phyloP scores from a whole-genome alignment of 768 basidiomycete genomes.

The Hortiboletus flavorubellus region DNA sequence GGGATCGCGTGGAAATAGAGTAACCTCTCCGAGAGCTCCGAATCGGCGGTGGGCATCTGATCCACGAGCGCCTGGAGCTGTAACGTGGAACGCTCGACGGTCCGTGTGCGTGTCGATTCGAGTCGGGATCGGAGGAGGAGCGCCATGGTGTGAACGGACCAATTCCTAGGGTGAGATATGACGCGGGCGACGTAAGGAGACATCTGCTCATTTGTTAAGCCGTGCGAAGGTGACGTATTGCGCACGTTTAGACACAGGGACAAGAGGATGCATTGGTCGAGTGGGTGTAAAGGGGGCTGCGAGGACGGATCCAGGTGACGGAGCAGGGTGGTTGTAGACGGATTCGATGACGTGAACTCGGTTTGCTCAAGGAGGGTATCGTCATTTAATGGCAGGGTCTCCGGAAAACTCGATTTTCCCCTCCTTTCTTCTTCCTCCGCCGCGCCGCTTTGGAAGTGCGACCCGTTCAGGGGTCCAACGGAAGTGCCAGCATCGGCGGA shows the following conservation, averaged over 20 bases:
- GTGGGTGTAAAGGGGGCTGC: constrained; percentile 85
- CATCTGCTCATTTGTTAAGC: constrained; percentile 91
- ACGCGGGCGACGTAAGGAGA: constrained; percentile 87
- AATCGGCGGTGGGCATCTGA: constrained; percentile 91
- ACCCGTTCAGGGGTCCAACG: constrained; percentile 6
- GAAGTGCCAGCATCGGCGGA: constrained; percentile 3
- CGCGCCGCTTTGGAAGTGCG: constrained; percentile 5
- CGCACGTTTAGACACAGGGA: constrained; percentile 86
- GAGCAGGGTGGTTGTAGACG: constrained; percentile 49
- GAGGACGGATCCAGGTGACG: constrained; percentile 74
- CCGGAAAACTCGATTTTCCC: constrained; percentile 49
- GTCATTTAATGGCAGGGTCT: constrained; percentile 83
- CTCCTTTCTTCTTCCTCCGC: neutral
- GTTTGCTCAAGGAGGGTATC: constrained; percentile 96
- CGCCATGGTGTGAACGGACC: constrained; percentile 97
- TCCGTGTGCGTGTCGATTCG: constrained; percentile 84
- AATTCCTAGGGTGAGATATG: constrained; percentile 85
- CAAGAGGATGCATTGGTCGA: constrained; percentile 92
- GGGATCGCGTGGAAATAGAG: constrained; percentile 76
- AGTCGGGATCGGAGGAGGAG: constrained; percentile 90
- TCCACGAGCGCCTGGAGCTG: constrained; percentile 96
- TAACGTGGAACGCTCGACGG: constrained; percentile 87
- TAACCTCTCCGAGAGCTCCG: constrained; percentile 68
- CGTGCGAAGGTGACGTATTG: constrained; percentile 86
- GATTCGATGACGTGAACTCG: constrained; percentile 75